These are phyloP conservation scores for Phyllosticta citribraziliensis DNA, from an alignment of 2,329 filamentous ascomycete genomes.

Conservation along the genomic window DNA sequence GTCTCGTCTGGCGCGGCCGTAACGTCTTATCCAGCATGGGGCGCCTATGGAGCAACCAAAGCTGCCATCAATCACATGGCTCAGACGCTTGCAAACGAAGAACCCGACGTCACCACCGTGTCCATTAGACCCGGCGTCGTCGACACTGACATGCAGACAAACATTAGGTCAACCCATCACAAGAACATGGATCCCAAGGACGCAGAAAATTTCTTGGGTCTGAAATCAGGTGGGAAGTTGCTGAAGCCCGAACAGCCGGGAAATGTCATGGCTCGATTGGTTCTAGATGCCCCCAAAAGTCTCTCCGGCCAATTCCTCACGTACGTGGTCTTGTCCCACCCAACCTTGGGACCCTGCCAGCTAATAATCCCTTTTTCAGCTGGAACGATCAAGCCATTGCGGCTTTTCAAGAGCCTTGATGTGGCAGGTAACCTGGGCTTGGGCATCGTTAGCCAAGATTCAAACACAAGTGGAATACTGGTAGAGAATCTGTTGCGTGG, in stretches of 20 bases:
- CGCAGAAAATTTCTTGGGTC: constrained; percentile 54
- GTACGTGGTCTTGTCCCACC: constrained; percentile 34
- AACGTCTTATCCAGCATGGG: constrained; percentile 58
- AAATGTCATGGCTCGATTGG: constrained; percentile 73
- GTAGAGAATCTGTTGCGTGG: neutral
- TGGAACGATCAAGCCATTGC: constrained; percentile 12
- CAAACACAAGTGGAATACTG: neutral
- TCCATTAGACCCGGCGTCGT: constrained; percentile 70
- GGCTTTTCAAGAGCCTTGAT: constrained; percentile 10
- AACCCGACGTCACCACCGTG: constrained; percentile 63
- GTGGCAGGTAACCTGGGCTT: neutral
- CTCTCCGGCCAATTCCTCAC: constrained; percentile 68
- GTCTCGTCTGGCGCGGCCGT: constrained; percentile 64
- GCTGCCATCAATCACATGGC: constrained; percentile 75
- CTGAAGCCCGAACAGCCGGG: constrained; percentile 78
- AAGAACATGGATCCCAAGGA: constrained; percentile 49
- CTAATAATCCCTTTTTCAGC: constrained; percentile 4
- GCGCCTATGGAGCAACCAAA: constrained; percentile 71
- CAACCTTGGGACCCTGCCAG: neutral
- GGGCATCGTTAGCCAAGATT: neutral
- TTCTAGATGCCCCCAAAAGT: constrained; percentile 51
- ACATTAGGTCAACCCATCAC: constrained; percentile 64
- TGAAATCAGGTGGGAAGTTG: constrained; percentile 61
- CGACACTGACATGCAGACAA: constrained; percentile 84
- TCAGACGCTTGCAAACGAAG: constrained; percentile 63